Evolutionary conservation across 1,284 basidiomycete species (phyloP).

Genomic region (Omphalotus olearius): DNA sequence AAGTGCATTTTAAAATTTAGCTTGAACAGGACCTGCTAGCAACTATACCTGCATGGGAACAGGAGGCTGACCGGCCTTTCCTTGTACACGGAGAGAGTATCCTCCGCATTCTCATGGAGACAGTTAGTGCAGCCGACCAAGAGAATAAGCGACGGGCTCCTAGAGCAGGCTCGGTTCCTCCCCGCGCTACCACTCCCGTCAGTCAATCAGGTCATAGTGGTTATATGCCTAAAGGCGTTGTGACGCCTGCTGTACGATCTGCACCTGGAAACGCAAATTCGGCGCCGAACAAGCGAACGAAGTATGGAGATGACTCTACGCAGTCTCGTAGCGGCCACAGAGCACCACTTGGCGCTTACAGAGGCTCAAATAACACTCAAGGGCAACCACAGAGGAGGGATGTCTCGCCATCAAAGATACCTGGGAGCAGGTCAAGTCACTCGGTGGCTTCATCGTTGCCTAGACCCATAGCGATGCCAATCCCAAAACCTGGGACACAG

Average conservation of each 20-base stretch:
- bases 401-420: constrained; percentile 44
- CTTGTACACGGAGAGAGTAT: constrained; percentile 85
- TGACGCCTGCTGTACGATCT: constrained; percentile 58
- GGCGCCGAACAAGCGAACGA: constrained; percentile 54
- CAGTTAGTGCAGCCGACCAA: constrained; percentile 64
- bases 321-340: constrained; percentile 20
- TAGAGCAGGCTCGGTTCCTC: constrained; percentile 48
- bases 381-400: constrained; percentile 19
- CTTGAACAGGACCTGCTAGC: constrained; percentile 84
- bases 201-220: constrained; percentile 32
- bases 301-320: constrained; percentile 21
- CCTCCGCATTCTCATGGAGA: constrained; percentile 73
- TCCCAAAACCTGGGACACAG: constrained; percentile 42
- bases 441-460: constrained; percentile 30
- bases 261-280: constrained; percentile 42
- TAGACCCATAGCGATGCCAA: constrained; percentile 36
- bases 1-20: constrained; percentile 43
- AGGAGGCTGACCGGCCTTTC: constrained; percentile 73
- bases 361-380: constrained; percentile 10
- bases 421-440: constrained; percentile 26
- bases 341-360: constrained; percentile 27
- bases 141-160: constrained; percentile 55
- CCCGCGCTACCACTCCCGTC: constrained; percentile 57
- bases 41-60: constrained; percentile 87
- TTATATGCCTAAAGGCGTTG: constrained; percentile 33